Conservation (phyloP, 371 early-diverging fungal species). For the Mucor sp. region DNA sequence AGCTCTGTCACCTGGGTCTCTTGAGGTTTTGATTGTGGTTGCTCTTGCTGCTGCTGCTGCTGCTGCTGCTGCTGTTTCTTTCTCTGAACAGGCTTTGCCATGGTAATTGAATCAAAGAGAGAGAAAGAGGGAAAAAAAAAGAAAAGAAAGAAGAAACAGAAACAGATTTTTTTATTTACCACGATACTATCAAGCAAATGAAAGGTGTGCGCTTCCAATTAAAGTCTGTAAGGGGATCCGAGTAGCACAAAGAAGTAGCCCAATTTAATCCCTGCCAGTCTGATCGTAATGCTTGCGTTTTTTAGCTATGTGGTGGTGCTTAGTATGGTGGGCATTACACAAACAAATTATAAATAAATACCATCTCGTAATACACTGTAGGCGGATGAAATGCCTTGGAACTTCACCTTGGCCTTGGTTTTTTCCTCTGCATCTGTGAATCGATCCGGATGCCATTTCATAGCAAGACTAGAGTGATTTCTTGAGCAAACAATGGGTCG, state of each 20-base stretch:
- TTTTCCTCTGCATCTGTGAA: slow-evolving; percentile 55
- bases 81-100: slow-evolving; percentile 16
- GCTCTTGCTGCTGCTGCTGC: not conserved
- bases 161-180: not conserved
- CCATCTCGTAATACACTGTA: slow-evolving; percentile 63
- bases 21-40: not conserved
- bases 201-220: not conserved
- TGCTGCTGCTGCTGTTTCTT: too few relatives aligned
- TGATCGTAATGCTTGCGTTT: slow-evolving; percentile 34
- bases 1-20: slow-evolving; percentile 24
- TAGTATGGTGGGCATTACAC: not conserved
- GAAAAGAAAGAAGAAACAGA: not conserved
- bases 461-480: slow-evolving; percentile 38
- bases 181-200: not conserved
- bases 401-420: slow-evolving; percentile 52
- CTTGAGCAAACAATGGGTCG: not conserved
- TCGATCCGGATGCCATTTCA: slow-evolving; percentile 61
- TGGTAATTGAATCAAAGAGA: not conserved
- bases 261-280: slow-evolving; percentile 23
- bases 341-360: slow-evolving; percentile 24
- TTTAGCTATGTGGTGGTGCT: slow-evolving; percentile 18
- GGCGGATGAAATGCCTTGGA: slow-evolving; percentile 59
- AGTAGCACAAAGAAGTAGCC: not conserved
- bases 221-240: slow-evolving; percentile 8
- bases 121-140: not conserved